Conservation (phyloP, 768 basidiomycete genomes). For the Ephemerocybe angulata region DNA sequence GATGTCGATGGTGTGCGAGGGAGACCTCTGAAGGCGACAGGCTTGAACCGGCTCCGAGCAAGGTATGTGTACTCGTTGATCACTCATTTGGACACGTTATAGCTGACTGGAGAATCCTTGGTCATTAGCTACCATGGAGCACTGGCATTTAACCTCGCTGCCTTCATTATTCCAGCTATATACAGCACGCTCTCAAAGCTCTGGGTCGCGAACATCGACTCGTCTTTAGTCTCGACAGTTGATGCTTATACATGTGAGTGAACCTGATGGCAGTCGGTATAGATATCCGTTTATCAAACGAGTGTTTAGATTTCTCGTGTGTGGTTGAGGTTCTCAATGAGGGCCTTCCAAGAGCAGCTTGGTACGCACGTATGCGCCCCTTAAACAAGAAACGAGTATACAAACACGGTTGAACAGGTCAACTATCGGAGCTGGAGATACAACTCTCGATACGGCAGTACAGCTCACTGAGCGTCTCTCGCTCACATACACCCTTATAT, state of each 20-base stretch:
- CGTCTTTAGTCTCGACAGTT: constrained; percentile 18
- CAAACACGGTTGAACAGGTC: too few species aligned
- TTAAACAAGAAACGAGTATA: too few species aligned
- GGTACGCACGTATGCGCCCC: constrained; percentile 7
- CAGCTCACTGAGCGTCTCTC: constrained; percentile 8
- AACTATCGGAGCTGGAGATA: constrained; percentile 16
- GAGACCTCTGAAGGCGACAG: too few species aligned
- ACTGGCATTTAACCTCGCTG: constrained; percentile 15
- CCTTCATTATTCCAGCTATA: constrained; percentile 21
- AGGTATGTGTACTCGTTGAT: neutral
- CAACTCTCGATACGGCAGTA: constrained; percentile 10
- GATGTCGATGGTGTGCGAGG: too few species aligned
- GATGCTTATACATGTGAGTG: constrained; percentile 21
- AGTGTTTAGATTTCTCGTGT: constrained; percentile 14
- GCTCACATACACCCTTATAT: constrained; percentile 16
- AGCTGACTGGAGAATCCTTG: neutral
- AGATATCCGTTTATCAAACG: neutral
- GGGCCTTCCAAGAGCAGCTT: constrained; percentile 20
- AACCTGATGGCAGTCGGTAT: too few species aligned
- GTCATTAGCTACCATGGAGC: constrained; percentile 17
- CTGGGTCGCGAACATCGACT: constrained; percentile 23
- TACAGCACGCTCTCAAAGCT: constrained; percentile 20
- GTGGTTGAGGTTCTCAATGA: constrained; percentile 21
- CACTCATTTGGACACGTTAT: neutral
- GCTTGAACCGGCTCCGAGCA: neutral